phyloP scores from a whole-genome alignment of 2,329 filamentous ascomycete species.

The Xylariaceae sp. region DNA sequence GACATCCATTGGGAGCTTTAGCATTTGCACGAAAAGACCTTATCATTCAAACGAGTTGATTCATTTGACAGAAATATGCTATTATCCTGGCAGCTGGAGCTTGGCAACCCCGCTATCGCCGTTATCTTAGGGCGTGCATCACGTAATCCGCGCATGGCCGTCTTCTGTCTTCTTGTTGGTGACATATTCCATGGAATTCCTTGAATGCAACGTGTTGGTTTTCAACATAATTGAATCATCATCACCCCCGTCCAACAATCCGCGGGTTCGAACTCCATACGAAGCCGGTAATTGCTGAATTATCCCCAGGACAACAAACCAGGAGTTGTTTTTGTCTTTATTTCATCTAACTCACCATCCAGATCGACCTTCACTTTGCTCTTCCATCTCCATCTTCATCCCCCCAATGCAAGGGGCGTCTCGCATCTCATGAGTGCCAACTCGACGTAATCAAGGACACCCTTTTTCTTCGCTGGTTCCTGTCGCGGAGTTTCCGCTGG shows the following conservation, averaged over 20 bases:
- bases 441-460: conserved; percentile 9
- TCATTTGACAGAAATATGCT: background rate
- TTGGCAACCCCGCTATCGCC: background rate
- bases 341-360: background rate
- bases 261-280: background rate
- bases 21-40: background rate
- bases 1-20: background rate
- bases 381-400: background rate
- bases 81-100: background rate
- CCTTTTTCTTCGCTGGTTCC: background rate
- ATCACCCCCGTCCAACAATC: background rate
- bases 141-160: background rate
- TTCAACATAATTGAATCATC: background rate
- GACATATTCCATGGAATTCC: background rate
- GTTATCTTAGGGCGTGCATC: background rate
- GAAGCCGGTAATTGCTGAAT: background rate
- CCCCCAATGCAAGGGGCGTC: background rate
- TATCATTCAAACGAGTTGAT: background rate
- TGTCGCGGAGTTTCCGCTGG: background rate
- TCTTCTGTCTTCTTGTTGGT: background rate
- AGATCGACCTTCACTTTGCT: background rate
- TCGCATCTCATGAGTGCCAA: conserved; percentile 11
- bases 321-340: background rate
- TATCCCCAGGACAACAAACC: background rate
- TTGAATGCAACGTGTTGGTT: background rate